Base-by-base conservation (phyloP, 352 stramenopile species). In the Phytophthora idaei region DNA sequence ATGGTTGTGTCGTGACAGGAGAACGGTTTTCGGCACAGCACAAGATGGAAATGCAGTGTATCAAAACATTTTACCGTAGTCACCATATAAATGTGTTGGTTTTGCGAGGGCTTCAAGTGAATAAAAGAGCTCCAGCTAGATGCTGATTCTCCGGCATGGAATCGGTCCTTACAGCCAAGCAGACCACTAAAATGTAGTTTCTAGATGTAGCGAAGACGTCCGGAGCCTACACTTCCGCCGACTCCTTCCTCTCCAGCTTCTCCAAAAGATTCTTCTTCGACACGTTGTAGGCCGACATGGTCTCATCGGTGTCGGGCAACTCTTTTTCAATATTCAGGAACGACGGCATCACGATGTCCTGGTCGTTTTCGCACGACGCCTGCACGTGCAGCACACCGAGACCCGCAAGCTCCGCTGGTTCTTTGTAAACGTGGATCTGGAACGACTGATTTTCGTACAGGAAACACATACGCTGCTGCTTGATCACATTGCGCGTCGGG, bases 381-480 rank as follows among this genome's bases (percentile, higher is more conserved):
- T 95, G 87, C 8, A 95, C 77, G 37, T 95, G 87, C 49, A 93
- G 67, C 47, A 95, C 84, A 51, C 80, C 73, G 9, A 92, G 81
- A 0, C 78, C 80, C 2, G 77, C 82, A 62, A 95, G 73, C 5
- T 77, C 63, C 5, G 67, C 65, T 27, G 87, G 87, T 56, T 93
- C 87, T 64, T 95, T 95, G 77, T 95, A 95, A 29, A 92, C 73
- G 67, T 95, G 87, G 44, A 95, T 88, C 69, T 95, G 85, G 69
- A 93, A 92, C 41, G 87, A 95, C 69, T 93, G 87, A 69, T 93
- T 93, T 65, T 90, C 73, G 73, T 93, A 92, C 49, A 95, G 51
- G 37, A 95, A 95, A 66, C 87, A 95, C 67, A 93, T 92, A 46
- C 87, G 87, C 65, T 93, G 85, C 74, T 95, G 87, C 77, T 95